phyloP scores from a whole-genome alignment of 169 alveolate genomes.

The Cryptosporidium ubiquitum region DNA sequence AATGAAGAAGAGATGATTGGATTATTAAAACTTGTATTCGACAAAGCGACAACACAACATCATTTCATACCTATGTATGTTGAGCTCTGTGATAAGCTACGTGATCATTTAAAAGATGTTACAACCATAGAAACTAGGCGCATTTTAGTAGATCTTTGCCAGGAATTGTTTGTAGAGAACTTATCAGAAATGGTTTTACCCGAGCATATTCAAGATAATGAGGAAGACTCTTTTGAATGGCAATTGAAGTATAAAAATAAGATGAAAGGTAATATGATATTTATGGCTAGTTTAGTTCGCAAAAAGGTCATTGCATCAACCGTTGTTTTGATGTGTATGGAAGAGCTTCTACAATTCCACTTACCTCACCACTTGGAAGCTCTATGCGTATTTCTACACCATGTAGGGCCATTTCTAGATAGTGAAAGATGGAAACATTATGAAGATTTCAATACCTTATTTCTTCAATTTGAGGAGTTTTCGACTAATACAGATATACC shows the following conservation, averaged over 20 bases:
- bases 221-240: conserved; percentile 85
- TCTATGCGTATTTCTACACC: conserved; percentile 85
- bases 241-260: conserved; percentile 86
- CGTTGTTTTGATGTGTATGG: conserved; percentile 84
- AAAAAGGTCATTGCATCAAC: conserved; percentile 85
- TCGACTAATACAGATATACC: conserved; percentile 82
- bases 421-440: conserved; percentile 83
- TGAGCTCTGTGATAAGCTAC: conserved; percentile 84
- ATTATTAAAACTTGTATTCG: conserved; percentile 80
- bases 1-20: conserved; percentile 77
- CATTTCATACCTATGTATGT: conserved; percentile 89
- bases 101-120: conserved; percentile 80
- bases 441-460: conserved; percentile 80
- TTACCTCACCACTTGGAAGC: conserved; percentile 85
- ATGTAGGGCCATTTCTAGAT: conserved; percentile 86
- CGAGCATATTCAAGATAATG: conserved; percentile 79
- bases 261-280: conserved; percentile 88
- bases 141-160: conserved; percentile 84
- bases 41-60: conserved; percentile 87
- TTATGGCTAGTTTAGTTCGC: conserved; percentile 86
- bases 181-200: conserved; percentile 85
- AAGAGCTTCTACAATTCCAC: conserved; percentile 83
- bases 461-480: conserved; percentile 81
- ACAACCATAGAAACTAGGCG: conserved; percentile 78
- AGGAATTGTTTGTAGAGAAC: conserved; percentile 85